phyloP scores from a whole-genome alignment of 495 filamentous ascomycete species.

The Aspergillus nidulans region DNA sequence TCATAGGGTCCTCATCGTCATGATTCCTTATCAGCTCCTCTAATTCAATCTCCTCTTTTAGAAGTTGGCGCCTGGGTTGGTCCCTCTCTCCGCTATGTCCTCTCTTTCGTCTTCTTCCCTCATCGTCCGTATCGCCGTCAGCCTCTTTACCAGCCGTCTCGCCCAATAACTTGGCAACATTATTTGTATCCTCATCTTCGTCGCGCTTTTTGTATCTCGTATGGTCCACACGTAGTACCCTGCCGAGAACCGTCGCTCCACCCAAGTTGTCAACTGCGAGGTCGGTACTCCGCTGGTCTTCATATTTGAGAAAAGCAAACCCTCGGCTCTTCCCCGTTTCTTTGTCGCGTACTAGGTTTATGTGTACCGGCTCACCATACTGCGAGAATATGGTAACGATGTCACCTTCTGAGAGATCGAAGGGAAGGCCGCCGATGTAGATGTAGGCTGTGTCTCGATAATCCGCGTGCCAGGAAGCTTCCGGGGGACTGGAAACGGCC shows the following conservation, averaged over 20 bases:
- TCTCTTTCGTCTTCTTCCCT: constrained; percentile 41
- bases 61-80: constrained; percentile 37
- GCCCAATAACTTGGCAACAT: constrained; percentile 39
- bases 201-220: constrained; percentile 84
- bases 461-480: constrained; percentile 96
- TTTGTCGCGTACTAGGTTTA: constrained; percentile 88
- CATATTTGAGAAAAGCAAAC: constrained; percentile 95
- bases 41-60: constrained; percentile 73
- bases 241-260: constrained; percentile 75
- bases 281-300: constrained; percentile 94
- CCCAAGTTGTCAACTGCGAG: constrained; percentile 93
- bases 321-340: constrained; percentile 92
- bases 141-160: constrained; percentile 18
- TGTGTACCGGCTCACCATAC: constrained; percentile 86
- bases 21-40: constrained; percentile 69
- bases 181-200: constrained; percentile 71
- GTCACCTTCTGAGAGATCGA: constrained; percentile 92
- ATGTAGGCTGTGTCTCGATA: constrained; percentile 96
- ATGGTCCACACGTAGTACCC: constrained; percentile 85
- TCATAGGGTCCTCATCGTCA: constrained; percentile 98
- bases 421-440: constrained; percentile 92
- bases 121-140: constrained; percentile 29
- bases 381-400: constrained; percentile 96
- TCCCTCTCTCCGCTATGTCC: constrained; percentile 27
- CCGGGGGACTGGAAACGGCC: constrained; percentile 51